Percentiles rank a stretch among this genome's conserved stretches.
phyloP scores from a whole-genome alignment of 441 rosid species.

The Hypseocharis bilobata region DNA sequence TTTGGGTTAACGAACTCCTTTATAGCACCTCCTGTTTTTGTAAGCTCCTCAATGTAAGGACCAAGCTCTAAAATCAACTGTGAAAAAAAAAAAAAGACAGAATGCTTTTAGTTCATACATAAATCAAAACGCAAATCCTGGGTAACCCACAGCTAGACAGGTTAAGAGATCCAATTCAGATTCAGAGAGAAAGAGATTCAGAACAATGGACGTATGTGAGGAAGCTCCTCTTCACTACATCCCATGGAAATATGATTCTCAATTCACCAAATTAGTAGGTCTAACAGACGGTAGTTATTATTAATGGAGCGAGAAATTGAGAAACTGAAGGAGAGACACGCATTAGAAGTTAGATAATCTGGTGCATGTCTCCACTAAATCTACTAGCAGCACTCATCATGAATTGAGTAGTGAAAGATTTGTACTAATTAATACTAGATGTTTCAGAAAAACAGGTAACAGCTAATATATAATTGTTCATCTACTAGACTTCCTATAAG shows the following conservation, averaged over 20 bases:
- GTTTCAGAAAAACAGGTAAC: too few relatives aligned
- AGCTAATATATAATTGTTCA: not conserved
- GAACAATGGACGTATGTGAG: not conserved
- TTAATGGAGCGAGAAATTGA: not conserved
- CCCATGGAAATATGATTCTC: too few relatives aligned
- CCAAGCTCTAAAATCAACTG: slow-evolving; percentile 82
- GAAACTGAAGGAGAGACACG: not conserved
- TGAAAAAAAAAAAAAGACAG: slow-evolving; percentile 21
- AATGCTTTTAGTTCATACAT: not conserved
- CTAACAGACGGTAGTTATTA: too few relatives aligned
- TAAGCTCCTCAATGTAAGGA: slow-evolving; percentile 75
- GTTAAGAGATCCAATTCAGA: not conserved
- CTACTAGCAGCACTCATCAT: too few relatives aligned
- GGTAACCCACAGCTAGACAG: not conserved
- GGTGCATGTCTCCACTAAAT: too few relatives aligned
- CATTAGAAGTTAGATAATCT: too few relatives aligned
- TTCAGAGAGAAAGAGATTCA: not conserved
- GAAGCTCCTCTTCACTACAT: too few relatives aligned
- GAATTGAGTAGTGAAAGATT: too few relatives aligned
- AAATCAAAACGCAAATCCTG: not conserved
- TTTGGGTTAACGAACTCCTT: slow-evolving; percentile 96
- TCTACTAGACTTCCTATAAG: not conserved
- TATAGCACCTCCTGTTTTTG: slow-evolving; percentile 75
- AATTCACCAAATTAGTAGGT: too few relatives aligned
- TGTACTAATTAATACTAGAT: too few relatives aligned